Evolutionary conservation across 305 asterid genomes (phyloP), one percentile per base, ranked within the genome.

Genomic region (Lippia alba): DNA sequence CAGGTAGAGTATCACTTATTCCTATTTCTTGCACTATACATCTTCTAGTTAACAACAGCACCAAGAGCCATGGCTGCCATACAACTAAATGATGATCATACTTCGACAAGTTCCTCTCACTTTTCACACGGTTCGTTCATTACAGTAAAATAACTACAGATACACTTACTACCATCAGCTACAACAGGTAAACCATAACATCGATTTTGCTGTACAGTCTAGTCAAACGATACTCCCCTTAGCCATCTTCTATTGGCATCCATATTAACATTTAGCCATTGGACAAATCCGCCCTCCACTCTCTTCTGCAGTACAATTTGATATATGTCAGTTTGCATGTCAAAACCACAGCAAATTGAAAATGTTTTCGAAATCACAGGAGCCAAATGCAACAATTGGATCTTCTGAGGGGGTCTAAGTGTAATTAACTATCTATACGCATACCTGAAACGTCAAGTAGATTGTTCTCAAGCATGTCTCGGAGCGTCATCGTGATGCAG

Each of bases 401-500:
- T 36, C 6, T 24, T 7, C 41, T 7, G 6, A 36, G 41, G 41
- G 41, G 41, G 41, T 36, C 41, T 4, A 36, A 36, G 41, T 36
- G 41, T 36, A 36, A 4, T 36, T 36, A 36, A 1, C 3, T 8
- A 44, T 44, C 30, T 24, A 44, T 44, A 44, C 10, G 3, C 12
- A 44, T 44, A 44, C 49, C 3, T 11, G 14, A 11, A 5, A 24
- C 9, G 74, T 50, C 70, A 75, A 74, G 50, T 75, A 70, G 51
- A 58, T 36, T 36, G 40, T 68, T 71, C 66, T 91, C 85, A 91
- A 55, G 88, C 66, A 80, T 91, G 96, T 67, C 97, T 82, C 20
- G 85, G 66, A 24, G 91, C 80, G 59, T 89, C 91, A 39, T 89
- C 96, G 20, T 24, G 30, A 24, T 87, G 92, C 86, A 91, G 68